A percentile compares a stretch with the other conserved stretches of the same genome.
phyloP scores from a whole-genome alignment of 1,139 yeast genomes.

The Saccharomyces hybrid region DNA sequence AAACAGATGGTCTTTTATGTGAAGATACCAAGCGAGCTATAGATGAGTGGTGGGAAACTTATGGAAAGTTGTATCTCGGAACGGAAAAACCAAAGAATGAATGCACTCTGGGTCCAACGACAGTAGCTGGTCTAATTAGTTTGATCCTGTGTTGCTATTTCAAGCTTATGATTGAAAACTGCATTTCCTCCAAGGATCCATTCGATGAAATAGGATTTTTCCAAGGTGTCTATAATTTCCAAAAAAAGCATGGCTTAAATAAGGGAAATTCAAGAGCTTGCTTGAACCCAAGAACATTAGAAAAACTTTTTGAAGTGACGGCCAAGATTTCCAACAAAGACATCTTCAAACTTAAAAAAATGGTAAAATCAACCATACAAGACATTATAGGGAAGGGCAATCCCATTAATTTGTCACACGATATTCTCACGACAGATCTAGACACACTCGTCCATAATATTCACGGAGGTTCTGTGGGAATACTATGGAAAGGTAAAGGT shows the following conservation, averaged over 20 bases:
- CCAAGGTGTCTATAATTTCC: conserved; percentile 57
- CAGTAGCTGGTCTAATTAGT: conserved; percentile 58
- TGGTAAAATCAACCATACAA: conserved; percentile 66
- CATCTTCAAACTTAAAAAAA: conserved; percentile 56
- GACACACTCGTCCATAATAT: conserved; percentile 39
- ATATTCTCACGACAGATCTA: conserved; percentile 45
- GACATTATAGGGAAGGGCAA: conserved; percentile 44
- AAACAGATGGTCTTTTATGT: conserved; percentile 81
- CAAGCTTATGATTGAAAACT: conserved; percentile 62
- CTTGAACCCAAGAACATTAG: conserved; percentile 57
- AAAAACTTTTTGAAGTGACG: conserved; percentile 52
- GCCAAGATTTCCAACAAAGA: conserved; percentile 45
- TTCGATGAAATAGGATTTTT: conserved; percentile 64
- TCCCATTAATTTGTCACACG: conserved; percentile 37
- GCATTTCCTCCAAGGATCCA: conserved; percentile 82
- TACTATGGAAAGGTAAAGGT: conserved; percentile 46
- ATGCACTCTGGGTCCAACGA: conserved; percentile 53
- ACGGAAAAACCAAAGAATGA: conserved; percentile 35
- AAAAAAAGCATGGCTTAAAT: conserved; percentile 48
- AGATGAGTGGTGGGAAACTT: conserved; percentile 71
- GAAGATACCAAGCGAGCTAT: conserved; percentile 68
- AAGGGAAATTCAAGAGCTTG: conserved; percentile 42
- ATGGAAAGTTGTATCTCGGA: conserved; percentile 56
- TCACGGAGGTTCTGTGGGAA: conserved; percentile 39
- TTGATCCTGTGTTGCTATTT: conserved; percentile 59